These are phyloP conservation scores for Malus fusca DNA, from an alignment of 306 rosid genomes.

Conservation along the genomic window DNA sequence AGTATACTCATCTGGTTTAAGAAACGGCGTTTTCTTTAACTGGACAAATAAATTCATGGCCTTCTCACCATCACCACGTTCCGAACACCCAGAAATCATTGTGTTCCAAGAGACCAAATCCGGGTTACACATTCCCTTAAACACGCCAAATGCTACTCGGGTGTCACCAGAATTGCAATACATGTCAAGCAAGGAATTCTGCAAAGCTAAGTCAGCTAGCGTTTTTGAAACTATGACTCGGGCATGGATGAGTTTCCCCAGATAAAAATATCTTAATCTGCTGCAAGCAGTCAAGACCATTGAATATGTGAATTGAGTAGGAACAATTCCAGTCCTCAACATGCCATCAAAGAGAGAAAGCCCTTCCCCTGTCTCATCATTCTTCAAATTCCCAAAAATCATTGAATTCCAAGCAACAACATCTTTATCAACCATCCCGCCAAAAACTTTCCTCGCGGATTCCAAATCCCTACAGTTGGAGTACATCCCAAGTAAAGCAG, in stretches of 20 bases:
- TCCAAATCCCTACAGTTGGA: conserved; percentile 51
- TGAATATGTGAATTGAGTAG: conserved; percentile 57
- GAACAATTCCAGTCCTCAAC: conserved; percentile 42
- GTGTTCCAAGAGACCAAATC: conserved; percentile 89
- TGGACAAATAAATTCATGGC: conserved; percentile 52
- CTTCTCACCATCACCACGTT: conserved; percentile 48
- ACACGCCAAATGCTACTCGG: conserved; percentile 37
- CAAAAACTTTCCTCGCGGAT: conserved; percentile 54
- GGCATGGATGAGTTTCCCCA: conserved; percentile 56
- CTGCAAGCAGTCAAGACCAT: conserved; percentile 60
- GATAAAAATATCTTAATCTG: conserved; percentile 29
- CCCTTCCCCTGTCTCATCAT: conserved; percentile 33
- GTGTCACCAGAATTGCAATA: conserved; percentile 60
- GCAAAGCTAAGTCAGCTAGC: conserved; percentile 46
- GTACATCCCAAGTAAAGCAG: conserved; percentile 74
- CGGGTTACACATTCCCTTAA: conserved; percentile 34
- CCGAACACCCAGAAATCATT: conserved; percentile 64
- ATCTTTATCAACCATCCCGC: conserved; percentile 48
- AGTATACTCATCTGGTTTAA: conserved; percentile 66
- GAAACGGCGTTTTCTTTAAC: conserved; percentile 26
- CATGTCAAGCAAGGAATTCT: conserved; percentile 73
- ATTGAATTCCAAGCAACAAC: conserved; percentile 77
- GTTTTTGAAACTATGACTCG: conserved; percentile 42
- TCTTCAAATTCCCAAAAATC: conserved; percentile 58
- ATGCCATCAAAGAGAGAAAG: conserved; percentile 35